phyloP scores from a whole-genome alignment of 2,329 filamentous ascomycete species.

The Colletotrichum theobromicola region DNA sequence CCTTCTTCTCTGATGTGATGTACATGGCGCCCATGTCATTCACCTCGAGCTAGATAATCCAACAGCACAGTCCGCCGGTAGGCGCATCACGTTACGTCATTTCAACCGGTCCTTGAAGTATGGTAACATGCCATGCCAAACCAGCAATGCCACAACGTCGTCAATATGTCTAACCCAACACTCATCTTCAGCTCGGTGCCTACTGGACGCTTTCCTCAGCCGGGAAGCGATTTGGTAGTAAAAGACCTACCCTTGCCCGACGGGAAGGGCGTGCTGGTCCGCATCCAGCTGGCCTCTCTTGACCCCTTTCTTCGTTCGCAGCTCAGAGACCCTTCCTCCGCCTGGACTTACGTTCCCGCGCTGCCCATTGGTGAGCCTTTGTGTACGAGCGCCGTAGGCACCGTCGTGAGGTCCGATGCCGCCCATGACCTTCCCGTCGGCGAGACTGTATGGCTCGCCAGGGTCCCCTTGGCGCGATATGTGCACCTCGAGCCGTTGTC shows the following conservation, averaged over 20 bases:
- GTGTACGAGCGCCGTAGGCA: not conserved
- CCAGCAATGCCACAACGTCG: not conserved
- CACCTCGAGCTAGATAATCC: not conserved
- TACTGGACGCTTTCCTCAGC: not conserved
- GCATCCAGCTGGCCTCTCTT: constrained; percentile 54
- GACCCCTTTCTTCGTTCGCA: constrained; percentile 77
- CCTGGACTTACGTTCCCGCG: not conserved
- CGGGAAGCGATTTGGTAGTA: not conserved
- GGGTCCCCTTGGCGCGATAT: not conserved
- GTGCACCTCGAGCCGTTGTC: not conserved
- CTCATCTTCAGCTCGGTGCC: not conserved
- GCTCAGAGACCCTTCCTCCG: constrained; percentile 58
- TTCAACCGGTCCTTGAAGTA: not conserved
- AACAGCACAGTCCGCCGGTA: not conserved
- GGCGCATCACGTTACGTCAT: not conserved
- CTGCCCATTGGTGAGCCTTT: not conserved
- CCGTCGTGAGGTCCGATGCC: not conserved
- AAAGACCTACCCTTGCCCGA: not conserved
- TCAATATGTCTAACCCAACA: not conserved
- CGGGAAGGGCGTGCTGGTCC: not conserved
- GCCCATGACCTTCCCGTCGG: not conserved
- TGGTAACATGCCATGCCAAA: not conserved
- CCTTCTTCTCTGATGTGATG: not conserved
- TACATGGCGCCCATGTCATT: not conserved
- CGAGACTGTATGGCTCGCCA: not conserved